Conservation (phyloP, 139 green algal genomes). For the Spirogloea muscicola region DNA sequence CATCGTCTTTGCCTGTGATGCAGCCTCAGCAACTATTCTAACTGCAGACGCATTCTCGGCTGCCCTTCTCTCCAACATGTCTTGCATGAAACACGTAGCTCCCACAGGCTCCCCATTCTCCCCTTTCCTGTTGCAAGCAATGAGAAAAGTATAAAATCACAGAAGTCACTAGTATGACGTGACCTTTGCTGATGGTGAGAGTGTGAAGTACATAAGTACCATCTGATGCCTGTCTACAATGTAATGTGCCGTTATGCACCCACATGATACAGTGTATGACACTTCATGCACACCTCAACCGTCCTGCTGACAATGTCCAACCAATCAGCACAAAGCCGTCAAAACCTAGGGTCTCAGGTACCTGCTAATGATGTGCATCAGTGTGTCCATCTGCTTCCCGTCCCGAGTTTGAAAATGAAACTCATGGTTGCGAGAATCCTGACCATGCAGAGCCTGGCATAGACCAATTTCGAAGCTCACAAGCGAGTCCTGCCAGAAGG, state of each 20-base stretch:
- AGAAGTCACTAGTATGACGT: too few species aligned
- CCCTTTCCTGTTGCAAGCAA: too few species aligned
- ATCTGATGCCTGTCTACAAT: too few species aligned
- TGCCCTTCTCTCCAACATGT: slow-evolving; percentile 27
- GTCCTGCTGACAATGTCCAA: too few species aligned
- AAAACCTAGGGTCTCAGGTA: too few species aligned
- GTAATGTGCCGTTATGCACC: too few species aligned
- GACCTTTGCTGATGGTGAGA: too few species aligned
- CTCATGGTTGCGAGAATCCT: slow-evolving; percentile 23
- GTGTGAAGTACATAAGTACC: too few species aligned
- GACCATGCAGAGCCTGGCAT: slow-evolving; percentile 24
- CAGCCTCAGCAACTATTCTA: slow-evolving; percentile 29
- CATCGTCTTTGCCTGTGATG: slow-evolving; percentile 31
- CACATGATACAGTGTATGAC: too few species aligned
- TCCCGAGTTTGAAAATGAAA: slow-evolving; percentile 22
- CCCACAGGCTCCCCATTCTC: slow-evolving; percentile 7
- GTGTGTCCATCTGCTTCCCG: slow-evolving; percentile 32
- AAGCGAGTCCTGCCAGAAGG: slow-evolving; percentile 2
- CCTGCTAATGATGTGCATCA: slow-evolving; percentile 38
- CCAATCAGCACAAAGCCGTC: too few species aligned
- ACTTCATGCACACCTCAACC: too few species aligned
- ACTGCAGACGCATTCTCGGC: slow-evolving; percentile 29
- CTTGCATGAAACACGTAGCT: slow-evolving; percentile 36
- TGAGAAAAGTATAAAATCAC: too few species aligned
- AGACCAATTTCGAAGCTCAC: slow-evolving; percentile 30